phyloP scores from a whole-genome alignment of 2,329 filamentous ascomycete species.

The Microdochium nivale region DNA sequence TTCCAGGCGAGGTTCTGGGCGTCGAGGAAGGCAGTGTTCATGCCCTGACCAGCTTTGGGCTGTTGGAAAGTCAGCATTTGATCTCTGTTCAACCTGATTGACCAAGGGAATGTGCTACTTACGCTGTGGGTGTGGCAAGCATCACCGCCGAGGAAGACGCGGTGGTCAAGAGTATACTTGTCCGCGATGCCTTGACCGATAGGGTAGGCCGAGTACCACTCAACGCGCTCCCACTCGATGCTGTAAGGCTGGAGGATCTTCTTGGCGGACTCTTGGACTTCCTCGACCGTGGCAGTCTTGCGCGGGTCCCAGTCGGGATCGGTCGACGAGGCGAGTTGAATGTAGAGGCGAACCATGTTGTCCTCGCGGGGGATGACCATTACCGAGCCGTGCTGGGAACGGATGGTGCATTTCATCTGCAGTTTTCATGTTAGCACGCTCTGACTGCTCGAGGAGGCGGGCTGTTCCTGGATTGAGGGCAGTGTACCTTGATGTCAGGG shows the following conservation, averaged over 20 bases:
- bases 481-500: constrained; percentile 61
- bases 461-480: too few species aligned
- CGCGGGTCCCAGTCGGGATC: constrained; percentile 53
- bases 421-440: constrained; percentile 32
- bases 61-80: constrained; percentile 29
- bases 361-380: constrained; percentile 71
- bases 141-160: constrained; percentile 68
- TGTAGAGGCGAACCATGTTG: constrained; percentile 60
- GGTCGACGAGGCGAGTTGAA: constrained; percentile 56
- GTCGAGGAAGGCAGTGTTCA: constrained; percentile 74
- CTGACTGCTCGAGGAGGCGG: background rate
- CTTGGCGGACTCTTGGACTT: constrained; percentile 58
- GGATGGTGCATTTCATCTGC: constrained; percentile 67
- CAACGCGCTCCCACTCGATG: constrained; percentile 58
- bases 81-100: background rate
- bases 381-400: constrained; percentile 65
- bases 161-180: constrained; percentile 56
- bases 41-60: constrained; percentile 71
- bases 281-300: constrained; percentile 51
- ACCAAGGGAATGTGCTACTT: constrained; percentile 20
- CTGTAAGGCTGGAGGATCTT: constrained; percentile 57
- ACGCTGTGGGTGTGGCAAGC: constrained; percentile 73
- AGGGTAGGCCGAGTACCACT: constrained; percentile 71
- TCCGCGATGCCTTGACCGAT: constrained; percentile 68
- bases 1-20: constrained; percentile 94